Percentiles rank a stretch among this genome's conserved stretches.
phyloP scores from a whole-genome alignment of 2,329 filamentous ascomycete species.

The Periconia sp. region DNA sequence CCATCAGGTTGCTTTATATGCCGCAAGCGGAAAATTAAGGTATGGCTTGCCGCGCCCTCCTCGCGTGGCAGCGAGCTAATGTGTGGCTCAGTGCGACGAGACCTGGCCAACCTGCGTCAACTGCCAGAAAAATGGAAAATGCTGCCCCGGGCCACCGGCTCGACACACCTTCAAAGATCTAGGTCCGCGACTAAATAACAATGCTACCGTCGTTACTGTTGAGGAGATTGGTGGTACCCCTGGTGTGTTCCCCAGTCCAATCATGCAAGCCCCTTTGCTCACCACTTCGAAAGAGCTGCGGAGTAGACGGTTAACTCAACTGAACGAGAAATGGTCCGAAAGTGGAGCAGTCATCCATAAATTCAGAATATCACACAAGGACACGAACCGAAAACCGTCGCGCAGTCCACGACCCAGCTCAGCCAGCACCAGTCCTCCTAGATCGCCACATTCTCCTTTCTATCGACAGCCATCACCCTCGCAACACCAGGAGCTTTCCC shows the following conservation, averaged over 20 bases:
- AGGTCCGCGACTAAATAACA: slow-evolving; percentile 23
- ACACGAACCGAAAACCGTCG: slow-evolving; percentile 6
- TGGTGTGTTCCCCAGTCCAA: neutral
- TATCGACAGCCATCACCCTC: slow-evolving; percentile 31
- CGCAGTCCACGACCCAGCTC: slow-evolving; percentile 10
- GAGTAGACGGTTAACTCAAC: slow-evolving; percentile 23
- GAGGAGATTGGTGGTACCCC: neutral
- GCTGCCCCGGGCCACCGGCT: slow-evolving; percentile 40
- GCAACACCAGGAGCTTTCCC: slow-evolving; percentile 32
- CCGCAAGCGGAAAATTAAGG: slow-evolving; percentile 42
- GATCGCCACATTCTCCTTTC: slow-evolving; percentile 15
- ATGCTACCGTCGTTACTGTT: neutral
- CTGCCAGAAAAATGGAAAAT: slow-evolving; percentile 41
- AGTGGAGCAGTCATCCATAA: slow-evolving; percentile 37
- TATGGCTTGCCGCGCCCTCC: slow-evolving; percentile 4
- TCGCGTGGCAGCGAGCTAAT: slow-evolving; percentile 14
- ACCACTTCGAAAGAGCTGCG: slow-evolving; percentile 15
- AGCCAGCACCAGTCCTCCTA: slow-evolving; percentile 17
- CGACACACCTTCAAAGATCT: slow-evolving; percentile 41
- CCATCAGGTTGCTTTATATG: slow-evolving; percentile 32
- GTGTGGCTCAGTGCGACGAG: slow-evolving; percentile 34
- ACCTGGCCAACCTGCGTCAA: slow-evolving; percentile 42
- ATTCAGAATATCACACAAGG: slow-evolving; percentile 29
- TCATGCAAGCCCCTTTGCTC: neutral
- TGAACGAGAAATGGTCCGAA: slow-evolving; percentile 31